Base-by-base conservation (phyloP, 495 filamentous ascomycete species). In the Penicillium samsonianum region DNA sequence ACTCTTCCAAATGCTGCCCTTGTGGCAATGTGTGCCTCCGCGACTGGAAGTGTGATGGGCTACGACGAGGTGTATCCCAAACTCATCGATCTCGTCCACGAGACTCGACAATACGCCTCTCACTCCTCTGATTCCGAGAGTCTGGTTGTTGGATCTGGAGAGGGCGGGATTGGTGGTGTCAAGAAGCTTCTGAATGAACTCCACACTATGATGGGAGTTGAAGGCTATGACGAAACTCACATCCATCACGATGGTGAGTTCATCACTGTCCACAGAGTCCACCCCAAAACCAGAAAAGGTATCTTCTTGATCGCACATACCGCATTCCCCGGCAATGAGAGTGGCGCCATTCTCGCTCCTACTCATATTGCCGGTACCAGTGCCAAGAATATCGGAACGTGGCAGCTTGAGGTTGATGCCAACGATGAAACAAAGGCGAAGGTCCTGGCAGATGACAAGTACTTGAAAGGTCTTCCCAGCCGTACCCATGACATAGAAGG, bases 41-140 rank as follows among this genome's bases (percentile, higher is more conserved):
- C 92, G 1, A 90, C 87, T 28, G 95, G 95, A 30, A 96, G 92
- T 65, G 95, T 97, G 17, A 94, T 97, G 87, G 95, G 95, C n/a
- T 97, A 96, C 65, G 95, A 99, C 65, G 95, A 99, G 68, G 82
- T 98, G 53, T 99, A 99, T 65, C 95, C 95, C 4, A 86, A 87
- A 53, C 77, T 96, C 47, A 83, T 98, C 20, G 90, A 99, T 63
- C 82, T 99, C 20, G 95, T 99, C 14, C 78, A 85, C 42, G 95
- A 99, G 65, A 92, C 82, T 17, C 81, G 95, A 42, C 73, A 86
- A 3, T 99, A 99, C 67, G 76, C 83, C 8, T 91, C 90, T 3
- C 76, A 82, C 31, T 89, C 83, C 19, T 92, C 90, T 14, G 82
- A 78, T 16, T 73, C 78, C 12, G 71, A 84, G 0, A 62, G 56